A percentile compares a stretch with the other conserved stretches of the same genome.
phyloP scores from a whole-genome alignment of 202 grass and related monocot genomes.

The Schoenoplectus tabernaemontani region DNA sequence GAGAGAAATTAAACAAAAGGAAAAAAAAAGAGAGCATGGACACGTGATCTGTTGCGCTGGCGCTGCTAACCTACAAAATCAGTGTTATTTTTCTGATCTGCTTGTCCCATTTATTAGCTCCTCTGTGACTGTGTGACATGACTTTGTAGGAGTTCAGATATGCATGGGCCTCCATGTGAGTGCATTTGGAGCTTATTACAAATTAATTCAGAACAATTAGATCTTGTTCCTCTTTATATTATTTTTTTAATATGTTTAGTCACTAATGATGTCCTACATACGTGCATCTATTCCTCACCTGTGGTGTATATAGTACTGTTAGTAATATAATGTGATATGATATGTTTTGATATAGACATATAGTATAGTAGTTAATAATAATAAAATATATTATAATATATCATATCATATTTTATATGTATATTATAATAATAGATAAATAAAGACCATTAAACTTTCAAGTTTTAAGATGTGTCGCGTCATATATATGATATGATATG shows the following conservation, averaged over 20 bases:
- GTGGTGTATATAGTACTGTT: neutral
- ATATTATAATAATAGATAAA: too few relatives aligned
- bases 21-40: neutral
- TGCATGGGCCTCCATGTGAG: slow-evolving; percentile 15
- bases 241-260: neutral
- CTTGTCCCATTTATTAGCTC: slow-evolving; percentile 14
- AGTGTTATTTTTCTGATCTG: slow-evolving; percentile 1
- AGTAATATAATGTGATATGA: neutral
- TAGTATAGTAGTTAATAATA: neutral
- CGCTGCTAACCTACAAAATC: slow-evolving; percentile 3
- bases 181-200: slow-evolving; percentile 2
- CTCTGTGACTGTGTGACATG: neutral
- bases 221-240: neutral
- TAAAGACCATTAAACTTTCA: too few relatives aligned
- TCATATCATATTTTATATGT: neutral
- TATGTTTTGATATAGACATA: neutral
- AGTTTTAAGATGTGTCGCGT: too few relatives aligned
- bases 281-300: neutral
- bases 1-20: neutral
- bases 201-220: slow-evolving; percentile 3
- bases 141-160: slow-evolving; percentile 4
- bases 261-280: neutral
- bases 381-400: neutral
- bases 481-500: too few relatives aligned
- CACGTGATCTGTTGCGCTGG: slow-evolving; percentile 28